Evolutionary conservation across 129 eudicot species (phyloP), one percentile per base, ranked within the genome.

Genomic region (Scalesia atractyloides): DNA sequence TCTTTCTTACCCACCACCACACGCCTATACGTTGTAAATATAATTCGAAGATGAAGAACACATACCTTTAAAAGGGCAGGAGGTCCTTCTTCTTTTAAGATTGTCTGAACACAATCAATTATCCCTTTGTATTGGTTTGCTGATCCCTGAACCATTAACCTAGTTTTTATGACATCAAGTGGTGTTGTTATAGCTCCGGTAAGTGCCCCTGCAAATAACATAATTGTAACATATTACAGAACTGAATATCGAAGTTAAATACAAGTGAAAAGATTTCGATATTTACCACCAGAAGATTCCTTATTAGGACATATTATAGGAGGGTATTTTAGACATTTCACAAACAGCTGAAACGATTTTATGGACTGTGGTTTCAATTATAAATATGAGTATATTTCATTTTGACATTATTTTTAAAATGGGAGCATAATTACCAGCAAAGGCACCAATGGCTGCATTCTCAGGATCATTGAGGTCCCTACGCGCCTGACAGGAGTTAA

Each of bases 141-240:
- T 64, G 93, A 86, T 66, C 96, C 97, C 88, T 95, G 97, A 73
- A 82, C 66, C 99, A 95, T 95, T 77, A 95, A 77, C 82, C 99
- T 84, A 34, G 99, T 95, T 86, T 95, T 95, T 63, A 95, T 91
- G 60, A 95, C 99, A 82, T 95, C 99, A 62, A 95, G 93, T 50
- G 97, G 97, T 36, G 99, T 95, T 18, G 97, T 95, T 60, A 95
- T 83, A 49, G 99, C 97, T 74, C 99, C 99, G 0, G 99, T 95
- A 57, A 95, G 77, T 22, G 96, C 97, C 36, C 99, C 99, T 95
- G 68, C 49, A 26, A 50, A 64, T n/a, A 13, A 53, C 49, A 52
- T 17, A 52, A 52, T 0, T 36, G n/a, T n/a, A 50, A 51, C 34
- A 36, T 17, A 22, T 15, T 41, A 60, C 34, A 19, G 44, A 70